Conservation (phyloP, 371 early-diverging fungal genomes). For the Mortierella sp. region DNA sequence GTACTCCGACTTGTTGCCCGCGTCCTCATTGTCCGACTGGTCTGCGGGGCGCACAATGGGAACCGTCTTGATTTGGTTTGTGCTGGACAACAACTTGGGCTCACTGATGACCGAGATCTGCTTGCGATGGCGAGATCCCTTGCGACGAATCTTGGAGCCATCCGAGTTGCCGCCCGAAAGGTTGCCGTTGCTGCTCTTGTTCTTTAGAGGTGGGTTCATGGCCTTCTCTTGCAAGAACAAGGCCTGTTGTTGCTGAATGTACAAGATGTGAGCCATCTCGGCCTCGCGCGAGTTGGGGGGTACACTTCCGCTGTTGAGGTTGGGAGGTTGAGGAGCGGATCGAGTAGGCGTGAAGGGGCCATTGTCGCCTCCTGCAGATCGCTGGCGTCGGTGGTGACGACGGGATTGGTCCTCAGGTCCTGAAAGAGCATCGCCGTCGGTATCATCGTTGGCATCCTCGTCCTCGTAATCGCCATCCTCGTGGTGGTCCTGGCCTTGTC, state of each 20-base stretch:
- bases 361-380: conserved; percentile 17
- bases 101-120: conserved; percentile 54
- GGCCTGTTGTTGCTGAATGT: conserved; percentile 57
- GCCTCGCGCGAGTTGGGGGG: conserved; percentile 47
- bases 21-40: conserved; percentile 53
- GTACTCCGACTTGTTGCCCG: conserved; percentile 48
- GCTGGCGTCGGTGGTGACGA: conserved; percentile 27
- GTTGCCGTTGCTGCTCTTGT: conserved; percentile 52
- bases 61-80: conserved; percentile 53
- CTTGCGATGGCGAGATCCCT: conserved; percentile 50
- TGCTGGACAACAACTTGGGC: conserved; percentile 51
- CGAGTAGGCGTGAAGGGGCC: conserved; percentile 40
- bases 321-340: conserved; percentile 49
- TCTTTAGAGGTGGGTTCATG: conserved; percentile 48
- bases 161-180: conserved; percentile 39
- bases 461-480: conserved; percentile 56
- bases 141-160: conserved; percentile 40
- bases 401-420: conserved; percentile 49
- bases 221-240: conserved; percentile 55
- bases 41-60: conserved; percentile 57
- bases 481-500: conserved; percentile 53
- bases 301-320: conserved; percentile 14
- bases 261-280: conserved; percentile 54
- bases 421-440: conserved; percentile 52
- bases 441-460: conserved; percentile 47